Conservation (phyloP, 805 yeast species). For the Kazachstania viticola region DNA sequence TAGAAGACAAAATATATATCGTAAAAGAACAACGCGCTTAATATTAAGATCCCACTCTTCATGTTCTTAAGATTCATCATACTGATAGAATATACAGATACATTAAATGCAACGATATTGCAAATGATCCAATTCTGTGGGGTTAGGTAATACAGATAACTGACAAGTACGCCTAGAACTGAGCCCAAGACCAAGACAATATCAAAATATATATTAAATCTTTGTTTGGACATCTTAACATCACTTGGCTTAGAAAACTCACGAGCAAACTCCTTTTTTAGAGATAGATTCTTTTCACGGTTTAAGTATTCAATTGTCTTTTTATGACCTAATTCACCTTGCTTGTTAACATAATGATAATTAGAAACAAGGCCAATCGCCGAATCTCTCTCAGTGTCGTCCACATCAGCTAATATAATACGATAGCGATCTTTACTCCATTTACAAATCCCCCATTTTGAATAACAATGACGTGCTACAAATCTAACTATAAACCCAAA, state of each 20-base stretch:
- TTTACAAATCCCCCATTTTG: too few relatives aligned
- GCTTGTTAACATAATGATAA: slow-evolving; percentile 15
- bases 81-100: slow-evolving; percentile 35
- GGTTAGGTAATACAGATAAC: slow-evolving; percentile 17
- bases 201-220: slow-evolving; percentile 27
- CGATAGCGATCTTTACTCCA: slow-evolving; percentile 28
- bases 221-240: slow-evolving; percentile 22
- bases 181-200: slow-evolving; percentile 20
- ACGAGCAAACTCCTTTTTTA: slow-evolving; percentile 5
- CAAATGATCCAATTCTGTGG: slow-evolving; percentile 35
- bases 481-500: neutral
- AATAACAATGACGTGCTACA: too few relatives aligned
- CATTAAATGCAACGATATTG: slow-evolving; percentile 32
- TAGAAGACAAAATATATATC: slow-evolving; percentile 61
- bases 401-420: slow-evolving; percentile 31
- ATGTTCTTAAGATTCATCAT: slow-evolving; percentile 33
- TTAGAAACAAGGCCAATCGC: slow-evolving; percentile 28
- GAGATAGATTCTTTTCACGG: slow-evolving; percentile 3
- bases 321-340: slow-evolving; percentile 8
- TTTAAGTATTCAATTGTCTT: slow-evolving; percentile 23
- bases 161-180: slow-evolving; percentile 9
- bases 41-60: slow-evolving; percentile 33
- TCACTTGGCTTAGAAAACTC: slow-evolving; percentile 11
- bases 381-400: slow-evolving; percentile 25
- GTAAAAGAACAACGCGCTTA: slow-evolving; percentile 43